Percentiles rank a stretch among this genome's conserved stretches.
These are phyloP conservation scores for Leccinum pachyderme DNA, from an alignment of 1,284 basidiomycete genomes.

Conservation along the genomic window DNA sequence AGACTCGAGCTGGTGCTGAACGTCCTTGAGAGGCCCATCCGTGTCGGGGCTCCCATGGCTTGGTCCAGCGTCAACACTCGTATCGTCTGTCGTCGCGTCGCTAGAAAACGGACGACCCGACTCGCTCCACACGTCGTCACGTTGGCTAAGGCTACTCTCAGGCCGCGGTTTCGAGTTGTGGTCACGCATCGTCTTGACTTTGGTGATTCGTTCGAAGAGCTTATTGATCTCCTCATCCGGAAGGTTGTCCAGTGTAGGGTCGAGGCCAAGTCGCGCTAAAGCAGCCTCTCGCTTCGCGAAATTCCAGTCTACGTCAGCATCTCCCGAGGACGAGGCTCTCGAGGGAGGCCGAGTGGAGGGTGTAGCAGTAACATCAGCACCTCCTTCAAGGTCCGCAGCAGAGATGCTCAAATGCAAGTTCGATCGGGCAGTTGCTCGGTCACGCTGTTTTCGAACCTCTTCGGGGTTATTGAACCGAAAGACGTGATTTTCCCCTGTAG, in stretches of 20 bases:
- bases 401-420: slow-evolving; percentile 63
- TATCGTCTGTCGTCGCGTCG: slow-evolving; percentile 80
- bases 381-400: slow-evolving; percentile 60
- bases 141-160: slow-evolving; percentile 80
- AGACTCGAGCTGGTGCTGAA: slow-evolving; percentile 70
- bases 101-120: slow-evolving; percentile 69
- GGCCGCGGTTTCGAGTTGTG: slow-evolving; percentile 70
- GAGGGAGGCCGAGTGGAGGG: slow-evolving; percentile 68
- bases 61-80: slow-evolving; percentile 68
- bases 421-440: slow-evolving; percentile 71
- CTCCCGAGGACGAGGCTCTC: slow-evolving; percentile 62
- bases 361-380: slow-evolving; percentile 41
- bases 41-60: slow-evolving; percentile 67
- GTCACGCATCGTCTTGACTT: slow-evolving; percentile 87
- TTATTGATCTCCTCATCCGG: slow-evolving; percentile 93
- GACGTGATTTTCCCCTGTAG: slow-evolving; percentile 89
- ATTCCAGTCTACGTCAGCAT: slow-evolving; percentile 87
- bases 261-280: slow-evolving; percentile 76
- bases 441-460: slow-evolving; percentile 86
- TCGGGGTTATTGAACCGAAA: slow-evolving; percentile 98
- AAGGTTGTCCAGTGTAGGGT: slow-evolving; percentile 85
- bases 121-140: slow-evolving; percentile 86
- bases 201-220: slow-evolving; percentile 88
- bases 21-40: slow-evolving; percentile 62
- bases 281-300: slow-evolving; percentile 92